A percentile compares a stretch with the other conserved stretches of the same genome.
Evolutionary conservation across 2,329 filamentous ascomycete species (phyloP).

Genomic region (Botrytis medusae): DNA sequence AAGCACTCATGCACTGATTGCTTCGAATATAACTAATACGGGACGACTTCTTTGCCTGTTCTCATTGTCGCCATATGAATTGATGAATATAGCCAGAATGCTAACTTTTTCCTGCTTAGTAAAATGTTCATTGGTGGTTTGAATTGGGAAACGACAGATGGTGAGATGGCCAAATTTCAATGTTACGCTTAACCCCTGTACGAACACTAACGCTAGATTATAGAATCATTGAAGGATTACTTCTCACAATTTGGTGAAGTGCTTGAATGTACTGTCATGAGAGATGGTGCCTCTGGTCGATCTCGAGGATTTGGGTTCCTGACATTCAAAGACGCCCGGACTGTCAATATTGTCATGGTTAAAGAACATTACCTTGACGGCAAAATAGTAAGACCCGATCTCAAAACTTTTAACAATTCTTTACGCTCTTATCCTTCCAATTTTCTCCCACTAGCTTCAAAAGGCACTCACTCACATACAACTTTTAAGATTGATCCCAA

Average conservation of each 20-base stretch:
- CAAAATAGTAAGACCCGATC: conserved; percentile 76
- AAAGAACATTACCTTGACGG: conserved; percentile 98
- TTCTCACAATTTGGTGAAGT: conserved; percentile 98
- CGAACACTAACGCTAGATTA: conserved; percentile 9
- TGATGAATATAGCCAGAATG: conserved; percentile 22
- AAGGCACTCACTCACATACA: conserved; percentile 29
- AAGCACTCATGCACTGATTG: conserved; percentile 7
- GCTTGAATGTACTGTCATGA: conserved; percentile 98
- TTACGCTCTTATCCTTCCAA: conserved; percentile 24
- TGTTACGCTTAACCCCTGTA: neutral
- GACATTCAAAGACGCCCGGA: conserved; percentile 96
- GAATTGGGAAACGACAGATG: conserved; percentile 98
- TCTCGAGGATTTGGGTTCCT: conserved; percentile 96
- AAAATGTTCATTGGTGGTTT: conserved; percentile 99
- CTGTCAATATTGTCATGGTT: conserved; percentile 98
- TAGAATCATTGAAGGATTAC: conserved; percentile 95
- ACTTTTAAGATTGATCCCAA: conserved; percentile 81
- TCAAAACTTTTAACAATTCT: conserved; percentile 27
- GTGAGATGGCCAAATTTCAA: conserved; percentile 51
- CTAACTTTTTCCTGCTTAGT: conserved; percentile 51
- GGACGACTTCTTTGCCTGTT: conserved; percentile 22
- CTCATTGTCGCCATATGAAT: conserved; percentile 14
- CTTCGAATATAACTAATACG: neutral
- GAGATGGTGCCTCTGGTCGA: conserved; percentile 87
- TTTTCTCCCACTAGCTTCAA: conserved; percentile 33